Percentiles rank a stretch among this genome's conserved stretches.
Evolutionary conservation across 345 rosid species (phyloP).

Genomic region (Gossypium rotundifolium): DNA sequence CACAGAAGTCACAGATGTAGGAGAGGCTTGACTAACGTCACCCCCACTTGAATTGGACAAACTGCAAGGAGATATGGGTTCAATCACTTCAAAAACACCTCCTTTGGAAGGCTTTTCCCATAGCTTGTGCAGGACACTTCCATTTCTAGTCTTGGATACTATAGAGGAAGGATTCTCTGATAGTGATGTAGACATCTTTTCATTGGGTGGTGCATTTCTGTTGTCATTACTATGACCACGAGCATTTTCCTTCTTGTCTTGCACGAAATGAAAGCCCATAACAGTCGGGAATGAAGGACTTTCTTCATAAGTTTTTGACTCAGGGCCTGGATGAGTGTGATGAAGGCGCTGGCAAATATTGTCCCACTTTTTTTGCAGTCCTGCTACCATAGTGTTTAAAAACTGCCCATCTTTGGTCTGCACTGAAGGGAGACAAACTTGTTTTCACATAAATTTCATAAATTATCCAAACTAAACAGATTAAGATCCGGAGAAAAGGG

Average conservation of each 20-base stretch:
- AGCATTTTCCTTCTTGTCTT: conserved; percentile 25
- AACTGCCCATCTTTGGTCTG: conserved; percentile 56
- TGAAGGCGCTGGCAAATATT: conserved; percentile 37
- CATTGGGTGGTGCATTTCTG: conserved; percentile 1
- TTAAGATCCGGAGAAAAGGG: neutral
- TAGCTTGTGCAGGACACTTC: conserved; percentile 25
- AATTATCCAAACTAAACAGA: neutral
- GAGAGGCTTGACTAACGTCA: conserved; percentile 39
- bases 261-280: conserved; percentile 27
- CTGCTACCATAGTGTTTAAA: conserved; percentile 29
- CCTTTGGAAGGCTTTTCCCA: conserved; percentile 33
- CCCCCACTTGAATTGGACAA: conserved; percentile 39
- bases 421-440: conserved; percentile 44
- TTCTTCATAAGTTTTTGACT: conserved; percentile 16
- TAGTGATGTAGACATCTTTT: conserved; percentile 18
- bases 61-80: conserved; percentile 27
- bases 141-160: conserved; percentile 20
- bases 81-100: conserved; percentile 23
- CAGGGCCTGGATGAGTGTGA: conserved; percentile 21
- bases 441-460: conserved; percentile 30
- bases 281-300: conserved; percentile 27
- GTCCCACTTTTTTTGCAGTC: conserved; percentile 43
- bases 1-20: conserved; percentile 43
- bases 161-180: conserved; percentile 13
- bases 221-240: conserved; percentile 17